Base-by-base conservation (phyloP, 1,284 basidiomycete species). In the Trichosporon asahii region DNA sequence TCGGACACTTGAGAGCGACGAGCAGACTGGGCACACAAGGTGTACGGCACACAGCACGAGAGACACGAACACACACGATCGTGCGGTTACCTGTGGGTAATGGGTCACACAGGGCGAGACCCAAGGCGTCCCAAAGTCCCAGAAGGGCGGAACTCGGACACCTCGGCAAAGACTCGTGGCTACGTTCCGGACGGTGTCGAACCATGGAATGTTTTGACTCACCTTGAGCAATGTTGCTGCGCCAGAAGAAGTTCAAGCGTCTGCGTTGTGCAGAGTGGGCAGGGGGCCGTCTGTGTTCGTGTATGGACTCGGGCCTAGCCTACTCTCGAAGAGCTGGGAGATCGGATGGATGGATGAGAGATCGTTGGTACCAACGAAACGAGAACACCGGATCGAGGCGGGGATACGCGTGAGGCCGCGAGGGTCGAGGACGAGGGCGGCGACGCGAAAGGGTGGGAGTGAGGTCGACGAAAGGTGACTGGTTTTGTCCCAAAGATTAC, bases 231-330 rank as follows among this genome's bases (percentile, higher is more conserved):
- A 23, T 33, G 55, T 61, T n/a, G 12, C 5, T n/a, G 57, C 57
- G 18, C 29, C 29, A 7, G 5, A 15, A 3, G 27, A 18, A 60
- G 4, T 7, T 11, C 12, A 12, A n/a, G 55, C 27, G 57, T 18
- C 8, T 15, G 3, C 9, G n/a, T 53, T 25, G 49, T 25, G 27
- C 18, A n/a, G 57, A 61, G 57, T 61, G 27, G 57, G 29, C 57
- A 61, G 57, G 11, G 29, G 57, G 57, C 57, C 57, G 57, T 61
- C 57, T 61, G 57, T 61, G 14, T 61, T 61, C 57, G 57, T 61
- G 57, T 61, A 61, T 61, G 57, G 57, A 61, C 57, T 61, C 27
- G 57, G 57, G 57, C 57, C 57, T 18, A n/a, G 57, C 27, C 57
- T 29, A 18, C 53, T 33, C 57, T 61, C 18, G 27, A n/a, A 18